Evolutionary conservation across 805 yeast genomes (phyloP).

Genomic region (Jamesozyma piceae): DNA sequence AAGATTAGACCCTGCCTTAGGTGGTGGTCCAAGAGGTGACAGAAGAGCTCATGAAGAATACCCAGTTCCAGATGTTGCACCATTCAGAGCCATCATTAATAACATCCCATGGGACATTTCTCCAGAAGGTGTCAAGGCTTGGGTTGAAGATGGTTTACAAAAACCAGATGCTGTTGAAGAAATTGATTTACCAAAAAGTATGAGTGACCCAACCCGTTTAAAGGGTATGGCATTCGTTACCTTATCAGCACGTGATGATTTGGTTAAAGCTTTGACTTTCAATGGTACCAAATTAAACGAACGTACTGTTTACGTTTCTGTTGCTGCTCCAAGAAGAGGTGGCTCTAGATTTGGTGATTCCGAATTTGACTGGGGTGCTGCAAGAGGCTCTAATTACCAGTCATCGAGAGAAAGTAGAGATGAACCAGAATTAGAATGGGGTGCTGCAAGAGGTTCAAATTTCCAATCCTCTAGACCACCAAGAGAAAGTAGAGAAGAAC

Average conservation of each 20-base stretch:
- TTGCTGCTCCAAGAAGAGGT: conserved; percentile 59
- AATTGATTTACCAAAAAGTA: conserved; percentile 66
- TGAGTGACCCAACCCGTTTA: conserved; percentile 50
- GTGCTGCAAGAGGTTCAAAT: conserved; percentile 41
- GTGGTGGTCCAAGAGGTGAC: conserved; percentile 23
- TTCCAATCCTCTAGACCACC: conserved; percentile 27
- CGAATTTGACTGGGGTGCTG: conserved; percentile 38
- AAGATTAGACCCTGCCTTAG: conserved; percentile 33
- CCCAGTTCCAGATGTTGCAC: conserved; percentile 87
- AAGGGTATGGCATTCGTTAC: conserved; percentile 87
- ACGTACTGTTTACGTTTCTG: conserved; percentile 64
- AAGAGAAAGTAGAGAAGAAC: conserved; percentile 29
- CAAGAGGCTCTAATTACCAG: conserved; percentile 38
- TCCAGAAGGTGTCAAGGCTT: conserved; percentile 54
- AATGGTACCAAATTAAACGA: conserved; percentile 63
- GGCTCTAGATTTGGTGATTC: conserved; percentile 36
- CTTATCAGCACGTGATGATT: conserved; percentile 64
- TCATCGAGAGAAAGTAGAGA: conserved; percentile 26
- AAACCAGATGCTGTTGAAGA: conserved; percentile 50
- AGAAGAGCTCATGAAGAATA: conserved; percentile 49
- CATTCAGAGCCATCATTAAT: conserved; percentile 80
- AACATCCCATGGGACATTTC: conserved; percentile 76
- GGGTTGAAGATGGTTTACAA: conserved; percentile 46
- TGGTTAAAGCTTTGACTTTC: conserved; percentile 62
- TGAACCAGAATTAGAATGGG: conserved; percentile 41